A percentile compares a stretch with the other conserved stretches of the same genome.
These are phyloP conservation scores for Eucalyptus decipiens DNA, from an alignment of 345 rosid species.

Conservation along the genomic window DNA sequence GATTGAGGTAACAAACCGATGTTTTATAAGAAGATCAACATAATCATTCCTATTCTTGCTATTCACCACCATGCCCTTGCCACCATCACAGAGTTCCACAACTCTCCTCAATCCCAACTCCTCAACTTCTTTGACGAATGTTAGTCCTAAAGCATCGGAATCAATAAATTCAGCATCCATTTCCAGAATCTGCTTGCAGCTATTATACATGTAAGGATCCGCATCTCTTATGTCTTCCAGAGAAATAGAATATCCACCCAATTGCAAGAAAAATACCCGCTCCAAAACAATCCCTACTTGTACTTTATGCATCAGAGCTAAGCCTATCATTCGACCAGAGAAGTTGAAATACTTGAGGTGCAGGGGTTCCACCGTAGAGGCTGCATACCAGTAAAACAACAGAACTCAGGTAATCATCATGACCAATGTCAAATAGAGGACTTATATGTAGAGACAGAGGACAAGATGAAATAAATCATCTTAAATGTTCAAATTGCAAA, in stretches of 20 bases:
- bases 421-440: background rate
- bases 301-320: constrained; percentile 87
- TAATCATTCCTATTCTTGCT: constrained; percentile 70
- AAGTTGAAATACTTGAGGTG: constrained; percentile 76
- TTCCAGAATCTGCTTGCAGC: constrained; percentile 78
- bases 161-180: constrained; percentile 82
- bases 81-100: constrained; percentile 54
- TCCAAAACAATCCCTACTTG: constrained; percentile 87
- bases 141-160: constrained; percentile 66
- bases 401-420: background rate
- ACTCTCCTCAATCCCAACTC: constrained; percentile 63
- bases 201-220: constrained; percentile 64
- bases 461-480: background rate
- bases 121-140: constrained; percentile 76
- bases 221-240: constrained; percentile 83
- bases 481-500: background rate
- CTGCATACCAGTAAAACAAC: constrained; percentile 30
- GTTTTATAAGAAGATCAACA: constrained; percentile 49
- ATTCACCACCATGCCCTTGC: constrained; percentile 49
- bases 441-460: background rate
- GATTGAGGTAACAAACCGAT: constrained; percentile 54
- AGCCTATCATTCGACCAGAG: constrained; percentile 80
- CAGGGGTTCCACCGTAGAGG: constrained; percentile 85
- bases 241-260: constrained; percentile 44
- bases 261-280: constrained; percentile 69